Evolutionary conservation across 2,329 filamentous ascomycete species (phyloP), one percentile per base, ranked within the genome.

Genomic region (Catunica adiposa): DNA sequence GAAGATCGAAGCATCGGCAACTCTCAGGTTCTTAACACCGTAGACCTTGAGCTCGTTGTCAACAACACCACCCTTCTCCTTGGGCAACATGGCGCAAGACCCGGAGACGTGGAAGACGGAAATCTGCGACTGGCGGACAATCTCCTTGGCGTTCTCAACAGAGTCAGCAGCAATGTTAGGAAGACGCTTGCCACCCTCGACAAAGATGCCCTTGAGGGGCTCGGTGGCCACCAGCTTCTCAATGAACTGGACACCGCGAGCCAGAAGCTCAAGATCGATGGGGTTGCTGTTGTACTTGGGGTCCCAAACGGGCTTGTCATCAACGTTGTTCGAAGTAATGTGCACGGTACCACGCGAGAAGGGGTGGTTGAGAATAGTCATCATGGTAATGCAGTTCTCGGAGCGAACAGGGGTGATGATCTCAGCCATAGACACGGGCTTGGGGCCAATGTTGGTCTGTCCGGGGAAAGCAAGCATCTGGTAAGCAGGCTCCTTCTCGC

Each of bases 261-360:
- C 69, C 22, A 78, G 70, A 7, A 69, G 71, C 64, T 79, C 77
- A 51, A 81, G 62, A 61, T 82, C 79, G 25, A 79, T 69, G 3
- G 76, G 73, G 60, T 79, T 66, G 3, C 70, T 71, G 61, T 81
- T 73, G 66, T 73, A 80, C 25, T 71, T 70, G 17, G 76, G 75
- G 59, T 82, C 73, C 61, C 80, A 77, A 4, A 71, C 67, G 0
- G 74, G 71, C 26, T 69, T 63, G 3, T 70, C 69, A 4, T 63
- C 62, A 3, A 70, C 64, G 46, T 73, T 68, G 1, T 68, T 56
- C 3, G 68, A 69, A 9, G 66, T 66, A 58, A 83, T 77, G 66
- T 83, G 81, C 56, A 80, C 73, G 40, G 70, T 69, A 3, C 80
- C 80, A 0, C 78, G 72, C 1, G 76, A 79, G 62, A 78, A 75